A percentile compares a stretch with the other conserved stretches of the same genome.
Conservation (phyloP, 2,329 filamentous ascomycete genomes). For the Xylaria sp. region DNA sequence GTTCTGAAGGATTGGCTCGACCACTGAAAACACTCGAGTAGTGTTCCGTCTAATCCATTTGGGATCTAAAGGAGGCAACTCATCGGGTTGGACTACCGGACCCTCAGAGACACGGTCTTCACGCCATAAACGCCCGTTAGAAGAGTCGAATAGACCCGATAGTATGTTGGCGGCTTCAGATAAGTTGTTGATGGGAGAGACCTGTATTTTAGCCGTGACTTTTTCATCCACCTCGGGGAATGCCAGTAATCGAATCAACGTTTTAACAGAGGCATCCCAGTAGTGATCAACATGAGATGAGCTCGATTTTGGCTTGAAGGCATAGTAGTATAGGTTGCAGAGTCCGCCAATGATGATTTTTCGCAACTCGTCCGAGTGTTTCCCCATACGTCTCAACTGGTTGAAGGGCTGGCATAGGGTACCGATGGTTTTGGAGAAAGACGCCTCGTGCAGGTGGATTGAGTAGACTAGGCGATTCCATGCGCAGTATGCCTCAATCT, state of each 20-base stretch:
- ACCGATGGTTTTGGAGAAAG: conserved; percentile 50
- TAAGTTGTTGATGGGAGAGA: conserved; percentile 42
- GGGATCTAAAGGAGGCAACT: conserved; percentile 76
- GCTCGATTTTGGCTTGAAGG: conserved; percentile 65
- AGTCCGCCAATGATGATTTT: conserved; percentile 61
- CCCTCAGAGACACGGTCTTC: conserved; percentile 63
- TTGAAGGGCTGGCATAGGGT: conserved; percentile 63
- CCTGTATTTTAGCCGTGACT: conserved; percentile 32
- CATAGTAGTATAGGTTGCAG: conserved; percentile 77
- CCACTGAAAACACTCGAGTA: conserved; percentile 56
- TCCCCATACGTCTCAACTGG: conserved; percentile 62
- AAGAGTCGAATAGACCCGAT: conserved; percentile 62
- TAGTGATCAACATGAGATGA: conserved; percentile 63
- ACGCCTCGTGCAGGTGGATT: conserved; percentile 57
- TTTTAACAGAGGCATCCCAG: conserved; percentile 71
- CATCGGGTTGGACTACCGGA: conserved; percentile 57
- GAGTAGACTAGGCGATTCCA: conserved; percentile 82
- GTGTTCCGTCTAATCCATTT: conserved; percentile 80
- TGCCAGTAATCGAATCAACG: conserved; percentile 56
- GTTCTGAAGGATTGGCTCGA: conserved; percentile 54
- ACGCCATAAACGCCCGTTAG: conserved; percentile 60
- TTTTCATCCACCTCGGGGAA: conserved; percentile 28
- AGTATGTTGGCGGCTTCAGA: conserved; percentile 64
- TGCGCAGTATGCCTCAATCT: conserved; percentile 71
- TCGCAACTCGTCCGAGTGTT: conserved; percentile 53